These are phyloP conservation scores for Vitis riparia DNA, from an alignment of 164 flowering plant genomes.

Conservation along the genomic window DNA sequence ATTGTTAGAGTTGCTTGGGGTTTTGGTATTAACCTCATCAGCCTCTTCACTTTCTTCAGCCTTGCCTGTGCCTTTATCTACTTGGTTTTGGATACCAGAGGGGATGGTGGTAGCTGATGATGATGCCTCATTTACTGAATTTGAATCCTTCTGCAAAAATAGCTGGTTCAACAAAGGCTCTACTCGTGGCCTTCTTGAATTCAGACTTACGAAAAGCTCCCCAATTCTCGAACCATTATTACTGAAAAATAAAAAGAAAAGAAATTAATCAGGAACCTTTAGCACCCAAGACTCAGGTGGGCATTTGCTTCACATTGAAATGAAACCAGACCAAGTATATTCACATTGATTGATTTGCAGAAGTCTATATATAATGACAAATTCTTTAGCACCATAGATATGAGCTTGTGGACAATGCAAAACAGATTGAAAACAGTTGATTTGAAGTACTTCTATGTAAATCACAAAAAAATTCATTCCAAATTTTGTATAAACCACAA, in stretches of 20 bases:
- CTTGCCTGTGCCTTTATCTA: neutral
- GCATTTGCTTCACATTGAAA: too few relatives aligned
- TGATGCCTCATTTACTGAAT: neutral
- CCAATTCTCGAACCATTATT: neutral
- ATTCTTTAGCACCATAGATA: too few relatives aligned
- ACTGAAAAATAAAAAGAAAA: neutral
- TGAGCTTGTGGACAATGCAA: too few relatives aligned
- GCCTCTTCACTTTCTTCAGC: neutral
- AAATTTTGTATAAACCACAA: too few relatives aligned
- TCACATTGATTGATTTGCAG: neutral
- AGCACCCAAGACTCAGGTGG: too few relatives aligned
- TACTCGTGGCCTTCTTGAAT: conserved; percentile 14
- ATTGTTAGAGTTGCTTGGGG: neutral
- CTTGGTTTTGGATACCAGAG: neutral
- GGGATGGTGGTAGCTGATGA: neutral
- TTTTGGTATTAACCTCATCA: neutral
- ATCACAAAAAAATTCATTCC: too few relatives aligned
- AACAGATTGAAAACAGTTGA: too few relatives aligned
- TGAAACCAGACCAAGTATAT: too few relatives aligned
- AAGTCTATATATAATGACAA: too few relatives aligned
- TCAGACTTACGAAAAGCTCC: conserved; percentile 11
- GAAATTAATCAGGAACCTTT: neutral
- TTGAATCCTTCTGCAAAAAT: conserved; percentile 6
- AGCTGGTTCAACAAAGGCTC: conserved; percentile 25
- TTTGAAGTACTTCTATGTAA: too few relatives aligned